These are phyloP conservation scores for Pelagophyceae sp. DNA, from an alignment of 352 stramenopile species.

Conservation along the genomic window DNA sequence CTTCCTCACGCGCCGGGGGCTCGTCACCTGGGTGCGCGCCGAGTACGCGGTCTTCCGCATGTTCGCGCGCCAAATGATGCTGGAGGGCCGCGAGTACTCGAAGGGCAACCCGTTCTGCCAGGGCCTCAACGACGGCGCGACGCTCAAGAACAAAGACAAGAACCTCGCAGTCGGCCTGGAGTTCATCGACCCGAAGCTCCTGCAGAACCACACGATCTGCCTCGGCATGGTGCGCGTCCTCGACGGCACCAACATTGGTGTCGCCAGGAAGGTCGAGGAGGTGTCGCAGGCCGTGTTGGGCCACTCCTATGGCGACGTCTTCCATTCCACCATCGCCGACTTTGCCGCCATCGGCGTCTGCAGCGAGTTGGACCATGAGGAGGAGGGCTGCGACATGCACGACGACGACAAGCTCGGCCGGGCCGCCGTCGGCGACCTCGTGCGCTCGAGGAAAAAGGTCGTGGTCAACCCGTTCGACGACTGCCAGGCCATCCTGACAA, in stretches of 20 bases:
- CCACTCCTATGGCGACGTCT: not conserved
- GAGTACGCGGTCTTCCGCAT: not conserved
- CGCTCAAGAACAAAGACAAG: not conserved
- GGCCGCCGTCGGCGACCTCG: not conserved
- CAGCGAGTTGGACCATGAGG: not conserved
- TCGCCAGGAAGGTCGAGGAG: not conserved
- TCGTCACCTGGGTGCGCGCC: not conserved
- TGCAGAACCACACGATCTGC: not conserved
- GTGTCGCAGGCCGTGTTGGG: not conserved
- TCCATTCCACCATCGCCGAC: not conserved
- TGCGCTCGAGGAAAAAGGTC: not conserved
- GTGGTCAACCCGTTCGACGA: not conserved
- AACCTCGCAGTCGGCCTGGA: not conserved
- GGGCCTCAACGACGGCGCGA: not conserved
- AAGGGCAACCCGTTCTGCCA: not conserved
- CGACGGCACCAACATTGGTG: not conserved
- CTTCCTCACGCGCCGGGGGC: not conserved
- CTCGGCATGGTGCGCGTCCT: not conserved
- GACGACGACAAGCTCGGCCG: not conserved
- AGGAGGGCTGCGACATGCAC: not conserved
- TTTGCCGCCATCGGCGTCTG: not conserved
- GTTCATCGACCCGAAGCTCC: not conserved
- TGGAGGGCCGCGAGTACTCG: not conserved
- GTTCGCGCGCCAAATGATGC: not conserved
- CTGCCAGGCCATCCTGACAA: not conserved